These are phyloP conservation scores for Dactylellina parvicollis DNA, from an alignment of 2,329 filamentous ascomycete genomes.

Conservation along the genomic window DNA sequence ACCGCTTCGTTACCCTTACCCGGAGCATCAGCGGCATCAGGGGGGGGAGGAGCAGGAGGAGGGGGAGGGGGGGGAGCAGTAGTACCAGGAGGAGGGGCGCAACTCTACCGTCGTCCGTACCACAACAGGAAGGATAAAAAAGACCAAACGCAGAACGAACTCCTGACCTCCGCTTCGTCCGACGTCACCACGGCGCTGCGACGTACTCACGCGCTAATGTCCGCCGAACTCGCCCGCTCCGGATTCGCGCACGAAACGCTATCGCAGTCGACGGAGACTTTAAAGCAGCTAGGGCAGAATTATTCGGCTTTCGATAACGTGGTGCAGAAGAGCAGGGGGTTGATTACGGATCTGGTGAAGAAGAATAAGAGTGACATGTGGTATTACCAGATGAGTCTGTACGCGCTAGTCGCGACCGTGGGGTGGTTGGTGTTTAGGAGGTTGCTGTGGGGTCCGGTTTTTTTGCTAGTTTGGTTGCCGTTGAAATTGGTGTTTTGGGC, in stretches of 20 bases:
- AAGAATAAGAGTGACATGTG: conserved; percentile 97
- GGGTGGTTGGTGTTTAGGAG: conserved; percentile 87
- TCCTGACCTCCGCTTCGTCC: conserved; percentile 77
- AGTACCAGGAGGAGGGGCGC: no score
- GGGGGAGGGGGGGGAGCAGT: no score
- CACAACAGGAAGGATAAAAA: conserved; percentile 56
- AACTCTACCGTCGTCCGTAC: conserved; percentile 61
- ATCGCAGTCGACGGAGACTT: conserved; percentile 80
- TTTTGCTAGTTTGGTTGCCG: conserved; percentile 88
- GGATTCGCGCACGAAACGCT: conserved; percentile 91
- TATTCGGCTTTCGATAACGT: conserved; percentile 83
- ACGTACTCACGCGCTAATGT: conserved; percentile 86
- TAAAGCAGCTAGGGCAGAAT: conserved; percentile 80
- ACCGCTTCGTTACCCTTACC: conserved; percentile 1
- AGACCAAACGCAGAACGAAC: conserved; percentile 73
- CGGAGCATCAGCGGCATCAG: no score
- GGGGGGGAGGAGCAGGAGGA: no score
- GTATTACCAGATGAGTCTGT: conserved; percentile 92
- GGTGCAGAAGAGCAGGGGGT: conserved; percentile 75
- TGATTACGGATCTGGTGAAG: conserved; percentile 80
- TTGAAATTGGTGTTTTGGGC: conserved; percentile 72
- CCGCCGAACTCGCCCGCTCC: conserved; percentile 82
- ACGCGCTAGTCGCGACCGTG: conserved; percentile 79
- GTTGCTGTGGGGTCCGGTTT: conserved; percentile 85
- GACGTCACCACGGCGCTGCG: conserved; percentile 86